A percentile compares a stretch with the other conserved stretches of the same genome.
phyloP scores from a whole-genome alignment of 257 asterid genomes.

The Solanum piurae region DNA sequence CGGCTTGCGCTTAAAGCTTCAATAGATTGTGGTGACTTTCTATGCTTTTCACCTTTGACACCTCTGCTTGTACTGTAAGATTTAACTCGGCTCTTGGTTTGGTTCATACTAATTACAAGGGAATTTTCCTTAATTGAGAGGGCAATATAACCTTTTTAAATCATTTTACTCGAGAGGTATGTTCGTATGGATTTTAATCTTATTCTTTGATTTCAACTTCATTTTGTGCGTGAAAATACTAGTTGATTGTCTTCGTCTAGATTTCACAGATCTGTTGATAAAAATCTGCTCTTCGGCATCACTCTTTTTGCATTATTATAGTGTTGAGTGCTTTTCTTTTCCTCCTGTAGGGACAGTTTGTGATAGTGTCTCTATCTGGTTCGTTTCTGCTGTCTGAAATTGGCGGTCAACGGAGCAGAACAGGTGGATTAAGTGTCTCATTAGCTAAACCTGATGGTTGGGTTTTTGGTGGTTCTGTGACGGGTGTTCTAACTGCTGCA shows the following conservation, averaged over 20 bases:
- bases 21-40: not conserved
- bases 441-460: conserved; percentile 51
- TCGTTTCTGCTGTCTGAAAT: conserved; percentile 41
- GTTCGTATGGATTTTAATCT: not conserved
- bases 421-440: conserved; percentile 43
- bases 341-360: conserved; percentile 35
- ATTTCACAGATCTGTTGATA: not conserved
- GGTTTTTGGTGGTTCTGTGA: conserved; percentile 54
- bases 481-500: conserved; percentile 39
- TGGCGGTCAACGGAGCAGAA: conserved; percentile 39
- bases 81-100: not conserved
- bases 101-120: not conserved
- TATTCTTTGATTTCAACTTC: not conserved
- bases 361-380: conserved; percentile 46
- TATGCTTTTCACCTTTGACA: not conserved
- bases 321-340: not conserved
- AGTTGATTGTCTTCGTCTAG: not conserved
- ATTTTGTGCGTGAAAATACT: not conserved
- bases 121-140: not conserved
- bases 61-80: not conserved
- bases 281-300: not conserved
- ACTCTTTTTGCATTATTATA: not conserved
- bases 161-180: not conserved
- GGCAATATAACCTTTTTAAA: not conserved
- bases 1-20: not conserved